Base-by-base conservation (phyloP, 225 moss, liverwort and hornwort genomes). In the Sphagnum tenellum region DNA sequence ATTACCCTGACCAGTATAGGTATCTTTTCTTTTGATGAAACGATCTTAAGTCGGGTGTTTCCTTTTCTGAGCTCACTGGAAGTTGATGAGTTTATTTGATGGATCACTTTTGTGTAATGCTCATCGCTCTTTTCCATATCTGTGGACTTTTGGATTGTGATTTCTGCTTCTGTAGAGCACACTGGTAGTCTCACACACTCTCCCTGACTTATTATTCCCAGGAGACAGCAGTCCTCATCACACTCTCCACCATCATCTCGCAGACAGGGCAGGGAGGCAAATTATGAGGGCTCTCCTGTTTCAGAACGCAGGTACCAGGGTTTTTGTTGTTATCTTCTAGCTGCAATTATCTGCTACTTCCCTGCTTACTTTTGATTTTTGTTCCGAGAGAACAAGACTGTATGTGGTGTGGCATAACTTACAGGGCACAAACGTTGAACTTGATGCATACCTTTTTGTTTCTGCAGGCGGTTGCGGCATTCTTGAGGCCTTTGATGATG, bases 391-490 rank as follows among this genome's bases (percentile, higher is more conserved):
- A 7, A 58, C 7, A 5, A 58, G 2, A 4, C 44, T 58, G 58
- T 58, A 44, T 11, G 10, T 58, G 58, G 29, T 58, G n/a, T 58
- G n/a, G 29, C 1, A n/a, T 12, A 58, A 58, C 4, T 58, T 44
- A 4, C 3, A 4, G 1, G 5, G 7, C 14, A 13, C 44, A 8
- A 29, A 58, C 29, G 12, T 12, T 11, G 29, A 7, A 58, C 13
- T 44, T 12, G 44, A 5, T 58, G 3, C 44, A 7, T 3, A 48
- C 4, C 3, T 46, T 6, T 56, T 3, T 56, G 3, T 9, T 13
- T 49, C 60, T 64, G 67, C 73, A 79, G 79, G 76, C 79, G 72
- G 57, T 59, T 76, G 60, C 79, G 79, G 56, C 69, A 65, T 12
- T 62, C 76, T 48, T 75, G 58, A 58, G 58, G 58, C 29, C 29